Evolutionary conservation across 2,329 filamentous ascomycete genomes (phyloP).

Genomic region (Lasiodiplodia sp.): DNA sequence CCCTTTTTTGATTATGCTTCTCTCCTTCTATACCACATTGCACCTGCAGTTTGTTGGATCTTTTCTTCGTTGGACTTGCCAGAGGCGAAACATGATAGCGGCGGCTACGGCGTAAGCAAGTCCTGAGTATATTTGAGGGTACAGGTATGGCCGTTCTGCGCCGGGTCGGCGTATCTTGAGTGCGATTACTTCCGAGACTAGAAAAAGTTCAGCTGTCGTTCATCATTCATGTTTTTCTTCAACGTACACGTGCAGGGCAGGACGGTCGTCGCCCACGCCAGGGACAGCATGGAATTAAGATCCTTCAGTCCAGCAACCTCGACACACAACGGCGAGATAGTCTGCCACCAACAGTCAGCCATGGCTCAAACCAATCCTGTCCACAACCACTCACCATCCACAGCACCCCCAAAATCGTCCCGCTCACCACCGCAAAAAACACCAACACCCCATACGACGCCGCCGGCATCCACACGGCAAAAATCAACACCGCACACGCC

Average conservation of each 20-base stretch:
- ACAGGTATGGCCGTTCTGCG: slow-evolving; percentile 42
- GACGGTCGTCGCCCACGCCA: slow-evolving; percentile 48
- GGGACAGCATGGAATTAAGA: slow-evolving; percentile 49
- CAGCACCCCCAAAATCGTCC: slow-evolving; percentile 56
- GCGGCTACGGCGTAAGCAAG: slow-evolving; percentile 46
- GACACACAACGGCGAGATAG: slow-evolving; percentile 50
- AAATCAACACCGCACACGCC: slow-evolving; percentile 40
- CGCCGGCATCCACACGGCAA: slow-evolving; percentile 57
- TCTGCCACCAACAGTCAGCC: slow-evolving; percentile 34
- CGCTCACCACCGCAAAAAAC: slow-evolving; percentile 53
- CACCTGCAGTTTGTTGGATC: background rate
- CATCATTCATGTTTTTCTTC: background rate
- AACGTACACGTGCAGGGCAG: slow-evolving; percentile 47
- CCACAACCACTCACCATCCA: slow-evolving; percentile 49
- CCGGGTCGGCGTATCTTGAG: slow-evolving; percentile 46
- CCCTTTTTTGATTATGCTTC: background rate
- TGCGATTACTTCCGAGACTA: slow-evolving; percentile 51
- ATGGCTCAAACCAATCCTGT: background rate
- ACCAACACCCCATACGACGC: slow-evolving; percentile 51
- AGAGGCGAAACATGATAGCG: slow-evolving; percentile 41
- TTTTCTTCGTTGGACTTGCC: slow-evolving; percentile 21
- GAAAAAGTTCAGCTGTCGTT: slow-evolving; percentile 7
- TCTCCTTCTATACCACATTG: background rate
- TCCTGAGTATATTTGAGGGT: slow-evolving; percentile 50
- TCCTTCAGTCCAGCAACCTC: slow-evolving; percentile 52